phyloP scores from a whole-genome alignment of 176 grass and related monocot genomes.

The Oryza brachyantha region DNA sequence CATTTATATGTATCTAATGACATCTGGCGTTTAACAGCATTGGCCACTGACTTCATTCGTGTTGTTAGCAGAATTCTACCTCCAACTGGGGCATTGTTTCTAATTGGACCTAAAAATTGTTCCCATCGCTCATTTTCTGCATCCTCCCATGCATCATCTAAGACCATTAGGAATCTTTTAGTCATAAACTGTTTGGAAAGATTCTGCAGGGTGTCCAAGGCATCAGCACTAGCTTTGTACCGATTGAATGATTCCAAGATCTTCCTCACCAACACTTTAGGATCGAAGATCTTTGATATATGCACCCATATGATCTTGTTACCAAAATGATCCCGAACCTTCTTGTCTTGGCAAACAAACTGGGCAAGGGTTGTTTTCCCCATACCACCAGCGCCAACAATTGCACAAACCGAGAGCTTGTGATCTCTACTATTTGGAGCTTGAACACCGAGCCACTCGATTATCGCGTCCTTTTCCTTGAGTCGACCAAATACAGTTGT shows the following conservation, averaged over 20 bases:
- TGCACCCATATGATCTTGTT: slow-evolving; percentile 35
- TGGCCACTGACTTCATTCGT: slow-evolving; percentile 11
- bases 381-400: slow-evolving; percentile 29
- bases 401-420: background rate
- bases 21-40: background rate
- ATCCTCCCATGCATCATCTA: slow-evolving; percentile 26
- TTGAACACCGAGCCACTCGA: slow-evolving; percentile 13
- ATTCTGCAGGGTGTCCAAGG: background rate
- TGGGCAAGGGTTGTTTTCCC: slow-evolving; percentile 44
- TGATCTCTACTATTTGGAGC: background rate
- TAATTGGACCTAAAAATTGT: slow-evolving; percentile 16
- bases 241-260: slow-evolving; percentile 10
- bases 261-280: slow-evolving; percentile 9
- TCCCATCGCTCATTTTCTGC: slow-evolving; percentile 11
- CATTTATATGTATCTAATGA: background rate
- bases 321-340: slow-evolving; percentile 23
- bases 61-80: slow-evolving; percentile 51
- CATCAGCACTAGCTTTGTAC: background rate
- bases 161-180: slow-evolving; percentile 19
- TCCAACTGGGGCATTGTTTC: background rate
- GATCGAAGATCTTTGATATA: slow-evolving; percentile 29
- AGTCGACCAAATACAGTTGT: slow-evolving; percentile 8
- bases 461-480: slow-evolving; percentile 13
- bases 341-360: slow-evolving; percentile 26
- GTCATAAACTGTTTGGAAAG: slow-evolving; percentile 1